These are phyloP conservation scores for Metschnikowia proteae DNA, from an alignment of 805 yeast genomes.

Conservation along the genomic window DNA sequence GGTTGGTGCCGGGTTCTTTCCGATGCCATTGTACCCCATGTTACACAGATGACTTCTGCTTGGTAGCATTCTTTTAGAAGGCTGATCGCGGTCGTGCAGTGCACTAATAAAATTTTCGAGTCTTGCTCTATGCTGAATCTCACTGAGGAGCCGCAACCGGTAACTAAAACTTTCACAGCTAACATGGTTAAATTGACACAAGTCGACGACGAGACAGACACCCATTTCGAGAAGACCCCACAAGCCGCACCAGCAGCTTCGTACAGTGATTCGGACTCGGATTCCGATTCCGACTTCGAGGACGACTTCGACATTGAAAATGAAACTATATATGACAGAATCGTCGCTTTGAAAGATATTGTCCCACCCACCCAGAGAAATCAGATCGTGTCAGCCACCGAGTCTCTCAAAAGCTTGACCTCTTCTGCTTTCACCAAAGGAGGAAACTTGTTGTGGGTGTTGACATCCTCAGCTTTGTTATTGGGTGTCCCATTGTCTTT, in stretches of 20 bases:
- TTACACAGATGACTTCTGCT: background rate
- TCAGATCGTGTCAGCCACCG: slow-evolving; percentile 34
- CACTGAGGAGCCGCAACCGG: background rate
- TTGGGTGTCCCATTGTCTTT: slow-evolving; percentile 91
- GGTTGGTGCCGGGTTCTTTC: too few relatives aligned
- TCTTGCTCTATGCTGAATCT: slow-evolving; percentile 7
- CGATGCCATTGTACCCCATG: too few relatives aligned
- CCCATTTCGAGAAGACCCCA: slow-evolving; percentile 33
- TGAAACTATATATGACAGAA: slow-evolving; percentile 84
- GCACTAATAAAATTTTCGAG: slow-evolving; percentile 20
- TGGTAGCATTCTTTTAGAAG: background rate
- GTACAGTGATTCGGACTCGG: slow-evolving; percentile 37
- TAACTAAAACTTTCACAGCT: background rate
- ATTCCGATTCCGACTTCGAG: slow-evolving; percentile 51
- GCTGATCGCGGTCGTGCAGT: slow-evolving; percentile 16
- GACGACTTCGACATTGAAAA: slow-evolving; percentile 73
- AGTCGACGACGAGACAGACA: slow-evolving; percentile 55
- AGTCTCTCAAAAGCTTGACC: slow-evolving; percentile 26
- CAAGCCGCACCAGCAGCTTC: slow-evolving; percentile 29
- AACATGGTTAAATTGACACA: slow-evolving; percentile 74
- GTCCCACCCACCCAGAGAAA: slow-evolving; percentile 83
- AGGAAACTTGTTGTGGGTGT: slow-evolving; percentile 79
- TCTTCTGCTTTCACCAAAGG: slow-evolving; percentile 51
- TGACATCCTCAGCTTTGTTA: slow-evolving; percentile 77
- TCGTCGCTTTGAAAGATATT: slow-evolving; percentile 87